These are phyloP conservation scores for Populus pruinosa DNA, from an alignment of 345 rosid species.

Conservation along the genomic window DNA sequence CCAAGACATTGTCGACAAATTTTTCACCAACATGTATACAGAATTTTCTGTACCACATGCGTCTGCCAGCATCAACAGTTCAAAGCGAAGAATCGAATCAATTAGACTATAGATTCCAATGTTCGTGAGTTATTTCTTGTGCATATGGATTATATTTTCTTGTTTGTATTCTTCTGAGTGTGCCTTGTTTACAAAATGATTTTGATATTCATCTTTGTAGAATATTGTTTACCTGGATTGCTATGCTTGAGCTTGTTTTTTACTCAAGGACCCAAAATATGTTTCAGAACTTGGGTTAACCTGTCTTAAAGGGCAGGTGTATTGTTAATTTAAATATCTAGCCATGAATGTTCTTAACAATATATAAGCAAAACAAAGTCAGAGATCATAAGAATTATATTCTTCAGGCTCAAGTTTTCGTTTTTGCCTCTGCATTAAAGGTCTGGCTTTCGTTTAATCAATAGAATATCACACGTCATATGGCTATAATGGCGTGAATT, in stretches of 20 bases:
- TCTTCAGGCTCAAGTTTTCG: neutral
- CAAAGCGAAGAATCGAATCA: constrained; percentile 48
- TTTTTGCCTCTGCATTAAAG: neutral
- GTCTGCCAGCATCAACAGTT: constrained; percentile 36
- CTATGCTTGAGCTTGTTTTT: neutral
- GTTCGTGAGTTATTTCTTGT: constrained; percentile 17
- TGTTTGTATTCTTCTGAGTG: constrained; percentile 1
- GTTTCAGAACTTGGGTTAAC: neutral
- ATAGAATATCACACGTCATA: neutral
- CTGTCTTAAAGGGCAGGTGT: neutral
- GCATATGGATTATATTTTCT: constrained; percentile 14
- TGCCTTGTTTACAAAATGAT: neutral
- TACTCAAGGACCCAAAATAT: neutral
- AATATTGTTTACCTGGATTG: neutral
- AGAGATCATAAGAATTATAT: neutral
- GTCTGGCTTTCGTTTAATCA: neutral
- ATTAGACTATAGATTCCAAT: constrained; percentile 35
- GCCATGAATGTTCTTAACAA: neutral
- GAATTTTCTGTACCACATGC: constrained; percentile 60
- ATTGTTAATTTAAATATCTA: neutral
- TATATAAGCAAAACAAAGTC: neutral
- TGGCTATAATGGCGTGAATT: neutral
- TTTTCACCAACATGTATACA: constrained; percentile 74
- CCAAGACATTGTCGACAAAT: constrained; percentile 74
- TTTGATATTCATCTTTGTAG: constrained; percentile 8